Conservation (phyloP, 352 stramenopile genomes). For the Lagenidium giganteum region DNA sequence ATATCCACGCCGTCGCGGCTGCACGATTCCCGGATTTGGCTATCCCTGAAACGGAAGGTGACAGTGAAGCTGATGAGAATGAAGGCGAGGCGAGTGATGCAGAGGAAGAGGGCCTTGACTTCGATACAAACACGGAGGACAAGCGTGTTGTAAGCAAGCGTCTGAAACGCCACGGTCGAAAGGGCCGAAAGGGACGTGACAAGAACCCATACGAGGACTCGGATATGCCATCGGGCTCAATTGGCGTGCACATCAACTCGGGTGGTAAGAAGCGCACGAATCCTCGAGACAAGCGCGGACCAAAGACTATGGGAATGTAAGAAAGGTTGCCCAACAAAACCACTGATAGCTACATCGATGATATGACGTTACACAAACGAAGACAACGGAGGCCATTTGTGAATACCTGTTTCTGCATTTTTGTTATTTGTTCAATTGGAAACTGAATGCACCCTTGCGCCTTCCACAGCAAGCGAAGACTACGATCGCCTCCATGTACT, state of each 20-base stretch:
- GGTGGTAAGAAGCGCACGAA: constrained; percentile 74
- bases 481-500: constrained; percentile 6
- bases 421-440: no score
- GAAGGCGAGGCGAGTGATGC: constrained; percentile 13
- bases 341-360: no score
- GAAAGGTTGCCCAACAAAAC: no score
- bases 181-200: constrained; percentile 93
- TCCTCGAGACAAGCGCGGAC: constrained; percentile 29
- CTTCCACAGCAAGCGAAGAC: no score
- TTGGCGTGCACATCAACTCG: constrained; percentile 59
- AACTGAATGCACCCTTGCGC: no score
- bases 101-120: constrained; percentile 42
- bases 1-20: constrained; percentile 64
- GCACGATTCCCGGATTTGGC: constrained; percentile 51
- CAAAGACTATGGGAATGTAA: constrained; percentile 6
- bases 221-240: constrained; percentile 47
- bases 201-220: constrained; percentile 96
- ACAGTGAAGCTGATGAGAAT: constrained; percentile 9
- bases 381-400: no score
- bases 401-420: no score
- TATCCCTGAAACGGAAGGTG: constrained; percentile 9
- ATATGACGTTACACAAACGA: no score
- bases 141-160: constrained; percentile 74
- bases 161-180: constrained; percentile 94
- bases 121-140: constrained; percentile 66